Evolutionary conservation across 441 rosid genomes (phyloP).

Genomic region (Syzygium syzygioides): DNA sequence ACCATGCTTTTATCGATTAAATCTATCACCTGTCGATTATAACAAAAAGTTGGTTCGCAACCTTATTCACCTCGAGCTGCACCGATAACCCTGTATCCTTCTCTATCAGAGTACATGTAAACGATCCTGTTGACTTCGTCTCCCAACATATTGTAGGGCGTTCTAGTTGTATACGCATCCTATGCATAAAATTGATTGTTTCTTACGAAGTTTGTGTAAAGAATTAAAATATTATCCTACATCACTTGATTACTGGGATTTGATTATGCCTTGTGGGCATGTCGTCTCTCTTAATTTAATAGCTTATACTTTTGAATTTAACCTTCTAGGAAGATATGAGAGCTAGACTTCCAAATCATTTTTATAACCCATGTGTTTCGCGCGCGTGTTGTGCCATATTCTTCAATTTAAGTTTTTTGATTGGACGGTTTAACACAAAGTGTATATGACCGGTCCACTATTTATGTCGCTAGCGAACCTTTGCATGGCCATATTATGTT

Average conservation of each 20-base stretch:
- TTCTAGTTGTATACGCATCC: accelerated
- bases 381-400: accelerated
- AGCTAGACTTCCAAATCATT: not conserved
- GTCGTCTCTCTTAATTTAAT: accelerated
- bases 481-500: not conserved
- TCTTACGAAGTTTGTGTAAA: not conserved
- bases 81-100: accelerated
- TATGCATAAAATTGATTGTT: not conserved
- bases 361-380: not conserved
- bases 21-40: too few relatives aligned
- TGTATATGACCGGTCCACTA: not conserved
- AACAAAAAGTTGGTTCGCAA: not conserved
- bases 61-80: accelerated
- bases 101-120: accelerated
- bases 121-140: accelerated
- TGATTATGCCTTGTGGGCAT: accelerated
- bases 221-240: accelerated
- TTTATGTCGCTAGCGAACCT: not conserved
- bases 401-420: not conserved
- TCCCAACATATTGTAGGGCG: not conserved
- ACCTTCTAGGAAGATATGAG: accelerated
- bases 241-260: accelerated
- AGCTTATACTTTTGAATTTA: not conserved
- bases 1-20: too few relatives aligned
- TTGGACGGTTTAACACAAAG: accelerated